A percentile compares a stretch with the other conserved stretches of the same genome.
These are phyloP conservation scores for Malassezia caprae DNA, from an alignment of 1,284 basidiomycete genomes.

Conservation along the genomic window DNA sequence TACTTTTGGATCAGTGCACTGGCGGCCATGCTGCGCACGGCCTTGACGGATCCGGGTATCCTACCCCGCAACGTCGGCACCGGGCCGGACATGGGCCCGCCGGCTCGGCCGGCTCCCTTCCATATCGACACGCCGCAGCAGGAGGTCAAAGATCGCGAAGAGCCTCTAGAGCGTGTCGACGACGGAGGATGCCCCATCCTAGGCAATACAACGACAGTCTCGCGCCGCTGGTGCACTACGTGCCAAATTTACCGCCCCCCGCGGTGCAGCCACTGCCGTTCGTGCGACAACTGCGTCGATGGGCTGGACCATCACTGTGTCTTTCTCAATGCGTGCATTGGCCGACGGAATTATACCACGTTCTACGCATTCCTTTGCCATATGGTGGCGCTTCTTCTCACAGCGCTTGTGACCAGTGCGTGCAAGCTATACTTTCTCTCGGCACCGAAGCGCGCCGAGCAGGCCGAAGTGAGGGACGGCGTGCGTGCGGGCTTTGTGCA, in stretches of 20 bases:
- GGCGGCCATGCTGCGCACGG: conserved; percentile 37
- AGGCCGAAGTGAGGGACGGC: conserved; percentile 1
- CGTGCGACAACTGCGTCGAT: conserved; percentile 48
- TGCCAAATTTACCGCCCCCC: conserved; percentile 45
- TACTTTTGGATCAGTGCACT: conserved; percentile 31
- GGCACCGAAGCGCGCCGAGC: conserved; percentile 10
- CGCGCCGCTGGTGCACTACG: conserved; percentile 45
- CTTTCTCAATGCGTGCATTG: conserved; percentile 47
- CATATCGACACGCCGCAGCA: conserved; percentile 4
- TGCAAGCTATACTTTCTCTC: conserved; percentile 20
- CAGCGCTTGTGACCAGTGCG: conserved; percentile 17
- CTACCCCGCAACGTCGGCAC: conserved; percentile 42
- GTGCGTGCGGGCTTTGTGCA: conserved; percentile 16
- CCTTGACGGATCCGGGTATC: conserved; percentile 43
- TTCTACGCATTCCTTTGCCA: conserved; percentile 40
- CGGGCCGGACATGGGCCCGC: conserved; percentile 34
- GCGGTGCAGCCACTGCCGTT: conserved; percentile 41
- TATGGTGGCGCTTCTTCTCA: conserved; percentile 2
- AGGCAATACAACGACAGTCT: conserved; percentile 19
- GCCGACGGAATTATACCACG: conserved; percentile 42
- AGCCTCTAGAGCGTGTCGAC: conserved; percentile 23
- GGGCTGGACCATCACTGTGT: conserved; percentile 48
- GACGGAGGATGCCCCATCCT: conserved; percentile 2
- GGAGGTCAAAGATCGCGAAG: conserved; percentile 23
- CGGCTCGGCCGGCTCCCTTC: not conserved